phyloP scores from a whole-genome alignment of 169 alveolate species.

The Amoebophrya sp. region DNA sequence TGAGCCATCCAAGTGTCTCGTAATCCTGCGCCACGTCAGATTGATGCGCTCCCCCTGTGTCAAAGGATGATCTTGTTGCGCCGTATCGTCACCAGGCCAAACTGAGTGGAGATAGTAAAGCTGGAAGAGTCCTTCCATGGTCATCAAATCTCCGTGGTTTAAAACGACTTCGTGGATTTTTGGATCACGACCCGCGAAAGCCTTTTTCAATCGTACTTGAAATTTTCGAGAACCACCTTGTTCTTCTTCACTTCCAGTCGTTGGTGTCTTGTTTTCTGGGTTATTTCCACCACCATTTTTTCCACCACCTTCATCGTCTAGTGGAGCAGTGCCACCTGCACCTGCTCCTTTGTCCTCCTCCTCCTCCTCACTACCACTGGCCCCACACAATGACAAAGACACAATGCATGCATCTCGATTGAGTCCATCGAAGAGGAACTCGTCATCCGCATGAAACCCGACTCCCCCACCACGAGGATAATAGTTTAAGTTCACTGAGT shows the following conservation, averaged over 20 bases:
- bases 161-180: background rate
- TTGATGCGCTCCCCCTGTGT: slow-evolving; percentile 22
- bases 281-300: background rate
- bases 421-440: background rate
- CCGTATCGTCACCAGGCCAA: background rate
- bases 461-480: background rate
- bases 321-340: background rate
- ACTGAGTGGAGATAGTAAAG: background rate
- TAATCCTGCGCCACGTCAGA: background rate
- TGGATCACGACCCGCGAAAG: background rate
- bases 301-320: background rate
- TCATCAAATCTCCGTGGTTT: background rate
- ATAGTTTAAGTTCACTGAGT: background rate
- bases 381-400: background rate
- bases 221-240: too few species aligned
- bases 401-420: background rate
- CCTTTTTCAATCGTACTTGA: too few species aligned
- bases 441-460: slow-evolving; percentile 2
- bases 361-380: background rate
- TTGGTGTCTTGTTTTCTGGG: too few species aligned
- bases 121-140: background rate
- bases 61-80: background rate
- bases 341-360: background rate
- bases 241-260: background rate
- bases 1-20: background rate